phyloP scores from a whole-genome alignment of 352 stramenopile genomes.

The Thraustotheca clavata region DNA sequence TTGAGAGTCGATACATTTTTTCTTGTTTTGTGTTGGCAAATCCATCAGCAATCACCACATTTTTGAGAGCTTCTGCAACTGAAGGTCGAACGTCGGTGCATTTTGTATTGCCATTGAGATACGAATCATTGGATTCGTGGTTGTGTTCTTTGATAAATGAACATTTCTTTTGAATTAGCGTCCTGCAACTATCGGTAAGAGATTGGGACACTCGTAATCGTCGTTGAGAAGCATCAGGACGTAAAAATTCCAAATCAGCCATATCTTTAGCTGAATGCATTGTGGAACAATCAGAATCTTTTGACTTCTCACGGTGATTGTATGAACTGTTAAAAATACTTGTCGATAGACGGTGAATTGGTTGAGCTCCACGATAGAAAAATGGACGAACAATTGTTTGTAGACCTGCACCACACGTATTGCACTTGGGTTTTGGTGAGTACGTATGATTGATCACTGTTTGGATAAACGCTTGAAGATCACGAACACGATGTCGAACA shows the following conservation, averaged over 20 bases:
- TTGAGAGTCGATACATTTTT: slow-evolving; percentile 59
- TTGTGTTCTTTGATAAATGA: slow-evolving; percentile 6
- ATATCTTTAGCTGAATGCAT: slow-evolving; percentile 7
- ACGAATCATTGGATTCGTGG: neutral
- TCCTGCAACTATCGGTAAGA: neutral
- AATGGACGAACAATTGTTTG: slow-evolving; percentile 71
- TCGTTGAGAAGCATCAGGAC: neutral
- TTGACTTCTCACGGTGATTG: neutral
- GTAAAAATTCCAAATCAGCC: neutral
- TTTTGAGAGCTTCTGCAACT: slow-evolving; percentile 66
- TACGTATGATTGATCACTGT: slow-evolving; percentile 56
- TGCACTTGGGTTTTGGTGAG: slow-evolving; percentile 67
- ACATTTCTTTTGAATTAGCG: neutral
- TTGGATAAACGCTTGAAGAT: slow-evolving; percentile 69
- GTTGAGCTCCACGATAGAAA: slow-evolving; percentile 64
- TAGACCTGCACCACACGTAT: slow-evolving; percentile 49
- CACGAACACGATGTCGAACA: slow-evolving; percentile 52
- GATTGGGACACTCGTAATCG: neutral
- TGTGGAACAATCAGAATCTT: slow-evolving; percentile 14
- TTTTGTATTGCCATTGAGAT: slow-evolving; percentile 40
- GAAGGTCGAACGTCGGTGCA: slow-evolving; percentile 60
- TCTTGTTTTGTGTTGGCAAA: slow-evolving; percentile 55
- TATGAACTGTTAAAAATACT: neutral
- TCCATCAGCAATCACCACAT: slow-evolving; percentile 57
- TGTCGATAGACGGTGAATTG: slow-evolving; percentile 24